phyloP scores from a whole-genome alignment of 2,329 filamentous ascomycete species.

The Xylariaceae sp. region DNA sequence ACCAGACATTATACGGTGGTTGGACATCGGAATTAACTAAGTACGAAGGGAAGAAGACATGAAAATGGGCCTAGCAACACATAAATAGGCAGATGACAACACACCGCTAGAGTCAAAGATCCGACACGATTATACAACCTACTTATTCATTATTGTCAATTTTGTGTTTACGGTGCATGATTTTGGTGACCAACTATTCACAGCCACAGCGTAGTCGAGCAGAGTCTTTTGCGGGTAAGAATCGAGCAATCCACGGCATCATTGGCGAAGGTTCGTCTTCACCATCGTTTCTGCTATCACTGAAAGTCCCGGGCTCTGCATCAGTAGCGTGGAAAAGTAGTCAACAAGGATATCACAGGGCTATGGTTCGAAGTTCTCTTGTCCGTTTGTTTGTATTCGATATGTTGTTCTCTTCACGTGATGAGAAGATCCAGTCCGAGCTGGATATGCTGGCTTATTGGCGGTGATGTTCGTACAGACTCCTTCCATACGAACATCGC shows the following conservation, averaged over 20 bases:
- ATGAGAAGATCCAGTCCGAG: too few relatives aligned
- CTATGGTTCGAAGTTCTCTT: not conserved
- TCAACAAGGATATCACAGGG: not conserved
- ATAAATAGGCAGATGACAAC: conserved; percentile 1
- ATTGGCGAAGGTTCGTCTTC: not conserved
- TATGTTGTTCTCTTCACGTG: not conserved
- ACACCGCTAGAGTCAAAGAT: not conserved
- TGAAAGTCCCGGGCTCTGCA: not conserved
- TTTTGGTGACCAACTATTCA: not conserved
- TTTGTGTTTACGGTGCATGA: not conserved
- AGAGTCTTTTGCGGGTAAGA: not conserved
- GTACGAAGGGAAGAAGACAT: not conserved
- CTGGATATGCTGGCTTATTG: too few relatives aligned
- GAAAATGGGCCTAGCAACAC: not conserved
- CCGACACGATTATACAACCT: not conserved
- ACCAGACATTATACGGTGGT: not conserved
- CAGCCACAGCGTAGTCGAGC: not conserved
- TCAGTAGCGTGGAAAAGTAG: not conserved
- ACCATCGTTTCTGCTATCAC: not conserved
- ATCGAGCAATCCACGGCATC: not conserved
- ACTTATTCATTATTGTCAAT: not conserved
- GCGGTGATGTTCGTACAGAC: too few relatives aligned
- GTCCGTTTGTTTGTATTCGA: not conserved
- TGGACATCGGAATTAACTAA: conserved; percentile 7
- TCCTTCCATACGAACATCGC: too few relatives aligned